Percentiles rank a stretch among this genome's conserved stretches.
Conservation (phyloP, 2,329 filamentous ascomycete genomes). For the Incumbomyces delicatus region DNA sequence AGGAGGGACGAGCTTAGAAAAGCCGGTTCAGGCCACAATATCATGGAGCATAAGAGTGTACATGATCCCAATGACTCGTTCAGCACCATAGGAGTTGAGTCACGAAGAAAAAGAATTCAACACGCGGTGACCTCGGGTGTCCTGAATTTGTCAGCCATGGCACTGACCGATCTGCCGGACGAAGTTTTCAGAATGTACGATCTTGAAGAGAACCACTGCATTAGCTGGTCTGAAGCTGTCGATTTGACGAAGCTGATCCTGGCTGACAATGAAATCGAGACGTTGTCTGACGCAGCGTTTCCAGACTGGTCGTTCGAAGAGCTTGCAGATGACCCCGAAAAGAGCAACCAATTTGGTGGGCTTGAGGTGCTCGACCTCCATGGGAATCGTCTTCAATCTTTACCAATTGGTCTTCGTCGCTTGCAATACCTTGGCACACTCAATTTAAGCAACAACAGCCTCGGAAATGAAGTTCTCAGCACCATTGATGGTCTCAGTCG, state of each 20-base stretch:
- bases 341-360: constrained; percentile 69
- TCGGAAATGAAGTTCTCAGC: constrained; percentile 62
- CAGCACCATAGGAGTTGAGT: neutral
- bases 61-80: neutral
- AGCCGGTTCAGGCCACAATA: neutral
- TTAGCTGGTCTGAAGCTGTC: constrained; percentile 82
- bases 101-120: constrained; percentile 1
- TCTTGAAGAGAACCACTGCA: constrained; percentile 50
- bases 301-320: constrained; percentile 55
- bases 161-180: constrained; percentile 65
- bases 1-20: constrained; percentile 23
- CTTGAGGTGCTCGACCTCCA: constrained; percentile 77
- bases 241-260: constrained; percentile 76
- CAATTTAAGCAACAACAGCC: constrained; percentile 75
- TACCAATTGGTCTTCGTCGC: constrained; percentile 67
- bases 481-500: constrained; percentile 62
- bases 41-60: neutral
- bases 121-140: constrained; percentile 64
- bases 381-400: constrained; percentile 62
- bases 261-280: constrained; percentile 78
- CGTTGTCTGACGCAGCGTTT: constrained; percentile 64
- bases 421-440: constrained; percentile 66
- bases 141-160: constrained; percentile 80
- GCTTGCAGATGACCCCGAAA: constrained; percentile 54
- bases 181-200: constrained; percentile 91